Evolutionary conservation across 257 asterid species (phyloP), one percentile per base, ranked within the genome.

Genomic region (Solanum chiquidenum): DNA sequence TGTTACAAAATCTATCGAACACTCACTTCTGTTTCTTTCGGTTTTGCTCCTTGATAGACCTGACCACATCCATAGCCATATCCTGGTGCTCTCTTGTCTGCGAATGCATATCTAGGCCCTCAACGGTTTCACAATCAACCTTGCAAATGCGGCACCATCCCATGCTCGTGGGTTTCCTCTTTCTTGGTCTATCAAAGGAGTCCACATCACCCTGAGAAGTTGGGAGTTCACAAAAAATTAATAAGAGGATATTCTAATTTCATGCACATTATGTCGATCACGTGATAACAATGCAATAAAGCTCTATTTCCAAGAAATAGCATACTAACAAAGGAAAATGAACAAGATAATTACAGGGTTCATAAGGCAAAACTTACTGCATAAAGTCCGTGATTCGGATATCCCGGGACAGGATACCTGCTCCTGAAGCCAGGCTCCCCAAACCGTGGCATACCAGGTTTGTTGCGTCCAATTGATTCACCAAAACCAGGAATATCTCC

Each of bases 71-170:
- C 94, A 95, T 90, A n/a, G 99, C 92, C 94, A 90, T 94, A 58
- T 90, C 92, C 92, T 95, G 98, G 94, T 96, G 99, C 87, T 96
- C 98, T 89, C 94, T 90, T 21, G 98, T 91, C 89, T 96, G 99
- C 8, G 98, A 93, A 90, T 96, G 99, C 90, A 93, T 85, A 86
- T 96, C 98, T 84, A 96, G 90, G 38, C 96, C 94, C 88, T 95
- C 98, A 69, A 95, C 94, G 9, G 98, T 91, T 88, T 93, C 98
- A 90, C 98, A 96, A 90, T 96, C 99, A 72, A 93, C 72, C 89
- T 91, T 91, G 91, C 99, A 96, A 60, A 96, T 90, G 89, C 97
- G 93, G 89, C 99, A 96, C 99, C 99, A 96, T 38, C 97, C 99
- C 86, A 87, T 89, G 91, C 94, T 92, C 40, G 89, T 14, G 69